Conservation (phyloP, 208 protist species). For the Leishmania guyanensis region DNA sequence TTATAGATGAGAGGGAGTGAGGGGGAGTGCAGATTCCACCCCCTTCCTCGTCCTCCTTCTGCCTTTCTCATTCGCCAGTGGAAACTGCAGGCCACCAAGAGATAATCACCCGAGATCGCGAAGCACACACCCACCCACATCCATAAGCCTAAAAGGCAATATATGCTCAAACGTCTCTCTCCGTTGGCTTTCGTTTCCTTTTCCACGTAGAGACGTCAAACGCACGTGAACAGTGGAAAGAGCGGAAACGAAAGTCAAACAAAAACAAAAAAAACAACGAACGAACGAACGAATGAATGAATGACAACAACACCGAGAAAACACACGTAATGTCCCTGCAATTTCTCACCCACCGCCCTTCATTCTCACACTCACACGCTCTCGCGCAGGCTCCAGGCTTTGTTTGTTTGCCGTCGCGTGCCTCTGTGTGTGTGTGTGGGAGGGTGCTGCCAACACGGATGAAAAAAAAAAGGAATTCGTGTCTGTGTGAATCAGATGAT, state of each 20-base stretch:
- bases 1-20: background rate
- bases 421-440: background rate
- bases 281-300: background rate
- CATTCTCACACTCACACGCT: background rate
- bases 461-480: background rate
- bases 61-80: background rate
- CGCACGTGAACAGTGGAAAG: too few species aligned
- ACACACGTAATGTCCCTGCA: background rate
- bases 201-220: background rate
- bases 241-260: background rate
- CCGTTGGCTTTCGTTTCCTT: background rate
- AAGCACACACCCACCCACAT: background rate
- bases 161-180: background rate
- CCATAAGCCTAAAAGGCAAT: background rate
- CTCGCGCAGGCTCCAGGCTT: background rate
- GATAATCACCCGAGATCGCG: background rate
- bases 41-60: background rate
- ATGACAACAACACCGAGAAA: background rate
- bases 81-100: background rate
- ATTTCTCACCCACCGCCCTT: background rate
- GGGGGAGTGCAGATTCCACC: background rate
- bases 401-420: background rate
- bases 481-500: background rate
- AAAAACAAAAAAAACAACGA: background rate
- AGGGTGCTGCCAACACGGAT: background rate